Conservation (phyloP, 2,329 filamentous ascomycete species). For the Neonectria sp. region DNA sequence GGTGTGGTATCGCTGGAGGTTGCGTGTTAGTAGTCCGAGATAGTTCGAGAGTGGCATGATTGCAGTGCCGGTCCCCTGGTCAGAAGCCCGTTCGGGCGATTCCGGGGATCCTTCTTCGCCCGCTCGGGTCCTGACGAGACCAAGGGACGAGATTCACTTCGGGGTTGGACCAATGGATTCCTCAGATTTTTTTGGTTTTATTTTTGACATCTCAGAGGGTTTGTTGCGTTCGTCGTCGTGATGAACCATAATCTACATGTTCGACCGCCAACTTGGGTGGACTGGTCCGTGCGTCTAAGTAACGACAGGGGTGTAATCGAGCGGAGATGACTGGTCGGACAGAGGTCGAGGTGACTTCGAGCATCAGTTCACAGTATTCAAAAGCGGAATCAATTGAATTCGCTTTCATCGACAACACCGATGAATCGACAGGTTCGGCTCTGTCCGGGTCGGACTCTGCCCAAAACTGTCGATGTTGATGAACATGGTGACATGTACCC, state of each 20-base stretch:
- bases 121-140: not conserved
- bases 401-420: not conserved
- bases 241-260: not conserved
- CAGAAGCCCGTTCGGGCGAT: conserved; percentile 33
- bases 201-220: not conserved
- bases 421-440: conserved; percentile 1
- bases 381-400: not conserved
- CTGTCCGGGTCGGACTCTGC: conserved; percentile 7
- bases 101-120: conserved; percentile 24
- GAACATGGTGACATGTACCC: not conserved
- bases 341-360: not conserved
- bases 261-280: not conserved
- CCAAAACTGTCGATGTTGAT: conserved; percentile 3
- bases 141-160: conserved; percentile 7
- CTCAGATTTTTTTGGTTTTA: not conserved
- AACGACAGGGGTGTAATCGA: conserved; percentile 1
- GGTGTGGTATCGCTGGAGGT: conserved; percentile 30
- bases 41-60: conserved; percentile 47
- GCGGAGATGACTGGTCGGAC: conserved; percentile 6
- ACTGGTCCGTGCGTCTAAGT: conserved; percentile 1
- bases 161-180: not conserved
- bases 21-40: conserved; percentile 45
- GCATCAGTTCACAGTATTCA: not conserved
- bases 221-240: not conserved
- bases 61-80: conserved; percentile 30